Evolutionary conservation across 2,329 filamentous ascomycete genomes (phyloP), one percentile per base, ranked within the genome.

Genomic region (Incumbomyces delicatus): DNA sequence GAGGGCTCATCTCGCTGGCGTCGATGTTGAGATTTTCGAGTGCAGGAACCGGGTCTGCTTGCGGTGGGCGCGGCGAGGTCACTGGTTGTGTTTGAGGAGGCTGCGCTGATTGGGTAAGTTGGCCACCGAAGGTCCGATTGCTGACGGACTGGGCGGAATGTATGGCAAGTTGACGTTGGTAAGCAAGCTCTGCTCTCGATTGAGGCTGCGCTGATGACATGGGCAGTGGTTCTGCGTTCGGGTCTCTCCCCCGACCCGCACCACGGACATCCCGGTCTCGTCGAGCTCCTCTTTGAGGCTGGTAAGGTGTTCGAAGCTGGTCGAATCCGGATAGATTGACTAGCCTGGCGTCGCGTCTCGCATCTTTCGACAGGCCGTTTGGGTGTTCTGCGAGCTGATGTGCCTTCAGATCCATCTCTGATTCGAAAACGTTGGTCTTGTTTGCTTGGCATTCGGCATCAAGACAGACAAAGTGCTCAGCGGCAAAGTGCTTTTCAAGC

Each of bases 391-490:
- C 83, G 8, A 98, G 68, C 62, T 94, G 87, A 66, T 98, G 92
- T 2, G 85, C 92, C 63, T 96, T 94, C 39, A 98, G 69, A 59
- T 98, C 92, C 73, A 98, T 81, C 60, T 95, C 87, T 0, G 88
- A 89, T 46, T 87, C 87, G 57, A 98, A 98, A 1, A 96, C 92
- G 27, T 96, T 85, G 61, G 96, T 95, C 63, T 95, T 96, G 76
- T 95, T 95, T 57, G 96, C 92, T 60, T 92, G 63, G 59, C 92
- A 98, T 60, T 95, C 89, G 45, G 77, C 74, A 58, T 98, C 88
- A 6, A 78, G 65, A 61, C 92, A 98, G 1, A 89, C 69, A 60
- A 82, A 95, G 64, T 98, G 92, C 48, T 92, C 88, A 55, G 82
- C 82, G 52, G 78, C 76, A 62, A 96, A 96, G 65, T 98, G 92